Base-by-base conservation (phyloP, 225 moss, liverwort and hornwort genomes). In the Physcomitrium patens region DNA sequence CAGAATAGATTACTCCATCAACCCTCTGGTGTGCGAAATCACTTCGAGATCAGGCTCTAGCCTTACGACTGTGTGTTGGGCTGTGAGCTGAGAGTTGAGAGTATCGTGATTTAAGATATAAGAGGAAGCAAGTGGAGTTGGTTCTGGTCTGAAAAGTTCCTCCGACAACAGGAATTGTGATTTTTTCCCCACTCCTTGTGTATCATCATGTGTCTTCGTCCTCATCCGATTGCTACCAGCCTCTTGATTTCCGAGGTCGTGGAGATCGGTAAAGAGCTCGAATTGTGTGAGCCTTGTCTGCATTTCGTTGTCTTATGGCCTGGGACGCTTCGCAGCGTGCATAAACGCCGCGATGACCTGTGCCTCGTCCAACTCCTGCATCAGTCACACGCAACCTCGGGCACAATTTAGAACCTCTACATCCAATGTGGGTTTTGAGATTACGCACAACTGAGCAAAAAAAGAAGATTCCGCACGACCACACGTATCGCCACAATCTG, bases 301-400 rank as follows among this genome's bases (percentile, higher is more conserved):
- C 61, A 43, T 28, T 19, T 46, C 19, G 28, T 54, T 37, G 31
- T 37, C 31, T 74, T 55, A 88, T 42, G 86, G 69, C 75, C 86
- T 82, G 11, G 79, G 86, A 43, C 89, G 89, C 70, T 89, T 89
- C 9, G 89, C 89, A 79, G 89, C 89, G 63, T 89, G 84, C 80
- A 80, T 75, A 23, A 89, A 89, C 49, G 86, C 86, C 51, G 86
- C 81, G 46, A 89, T 86, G 13, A 89, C 89, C 80, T 89, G 89
- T 43, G 78, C 80, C 63, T 89, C 89, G 66, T 89, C 89, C 82
- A 89, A 68, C 67, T 89, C 81, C 89, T 89, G 51, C 31, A 37
- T 37, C 31, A 37, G 31, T 37, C 31, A 37, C 31, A 37, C 31
- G 2, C 31, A 37, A 37, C 31, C 5, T 37, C 81, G 81, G 81